These are phyloP conservation scores for Kregervanrija pseudodelftensis DNA, from an alignment of 805 yeast species.

Conservation along the genomic window DNA sequence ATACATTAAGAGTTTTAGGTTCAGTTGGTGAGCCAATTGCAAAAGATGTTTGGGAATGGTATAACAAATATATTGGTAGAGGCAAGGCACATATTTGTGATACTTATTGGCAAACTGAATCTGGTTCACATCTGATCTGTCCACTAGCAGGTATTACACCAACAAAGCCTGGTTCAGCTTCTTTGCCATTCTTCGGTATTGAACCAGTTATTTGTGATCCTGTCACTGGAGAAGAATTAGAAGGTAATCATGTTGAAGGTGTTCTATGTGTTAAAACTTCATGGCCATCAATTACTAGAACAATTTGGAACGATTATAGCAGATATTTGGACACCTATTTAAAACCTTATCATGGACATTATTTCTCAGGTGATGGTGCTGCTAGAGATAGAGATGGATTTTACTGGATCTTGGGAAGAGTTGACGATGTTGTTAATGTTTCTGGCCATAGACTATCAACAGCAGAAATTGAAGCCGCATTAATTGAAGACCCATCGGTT, in stretches of 20 bases:
- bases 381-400: constrained; percentile 80
- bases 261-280: constrained; percentile 63
- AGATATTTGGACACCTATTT: constrained; percentile 76
- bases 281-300: constrained; percentile 85
- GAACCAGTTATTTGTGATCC: constrained; percentile 71
- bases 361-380: constrained; percentile 88
- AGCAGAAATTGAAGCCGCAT: constrained; percentile 80
- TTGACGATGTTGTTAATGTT: constrained; percentile 83
- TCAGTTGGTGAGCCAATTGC: constrained; percentile 87
- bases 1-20: constrained; percentile 63
- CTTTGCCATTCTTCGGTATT: constrained; percentile 79
- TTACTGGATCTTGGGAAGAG: constrained; percentile 82
- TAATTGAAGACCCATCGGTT: constrained; percentile 62
- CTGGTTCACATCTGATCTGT: constrained; percentile 73
- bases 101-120: constrained; percentile 88
- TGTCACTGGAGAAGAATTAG: constrained; percentile 59
- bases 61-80: constrained; percentile 63
- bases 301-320: constrained; percentile 71
- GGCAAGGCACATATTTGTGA: constrained; percentile 67
- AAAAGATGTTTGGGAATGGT: constrained; percentile 86
- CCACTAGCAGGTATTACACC: constrained; percentile 75
- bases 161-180: constrained; percentile 80
- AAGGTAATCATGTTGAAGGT: constrained; percentile 71
- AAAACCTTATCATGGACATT: constrained; percentile 74
- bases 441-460: constrained; percentile 86